Base-by-base conservation (phyloP, 495 filamentous ascomycete species). In the Hapsidospora chrysogenum region DNA sequence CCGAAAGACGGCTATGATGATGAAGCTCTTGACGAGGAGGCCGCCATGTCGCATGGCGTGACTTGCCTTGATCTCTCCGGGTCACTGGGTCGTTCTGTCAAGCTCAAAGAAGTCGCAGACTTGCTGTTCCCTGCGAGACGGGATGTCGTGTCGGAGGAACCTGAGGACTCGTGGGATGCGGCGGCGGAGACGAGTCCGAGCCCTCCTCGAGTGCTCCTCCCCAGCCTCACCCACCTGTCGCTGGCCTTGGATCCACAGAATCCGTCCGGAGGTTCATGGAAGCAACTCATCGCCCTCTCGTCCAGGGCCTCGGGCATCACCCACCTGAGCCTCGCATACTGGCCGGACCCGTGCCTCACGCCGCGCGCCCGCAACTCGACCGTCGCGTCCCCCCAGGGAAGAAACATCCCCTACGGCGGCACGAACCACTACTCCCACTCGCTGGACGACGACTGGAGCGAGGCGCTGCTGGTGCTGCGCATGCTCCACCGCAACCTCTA, bases 311-410 rank as follows among this genome's bases (percentile, higher is more conserved):
- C 72, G 1, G 72, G 58, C 0, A 57, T 89, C 25, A 86, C 82
- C 0, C 78, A 89, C 41, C 66, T 92, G 2, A 83, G 74, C 18
- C 58, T 92, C 3, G 77, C 80, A 1, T 70, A 78, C 49, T 94
- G 85, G 85, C 83, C 85, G 2, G 57, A 66, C 14, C 85, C 85
- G 1, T 68, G 64, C 1, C 50, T 79, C 1, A 78, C 71, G 4
- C 78, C 79, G 4, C 72, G 77, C 38, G 59, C 75, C 2, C 67
- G 64, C 30, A 52, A 64, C 25, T 53, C 64, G 1, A 61, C 63
- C 18, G 48, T 63, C 7, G 56, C 61, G 10, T 53, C 68, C 3
- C 45, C 50, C 13, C 46, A 53, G 8, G 59, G 57, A 22, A 39
- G 45, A 6, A 28, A 37, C 4, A 37, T 81, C 17, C 56, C 62